These are phyloP conservation scores for Apiospora kogelbergensis DNA, from an alignment of 2,329 filamentous ascomycete genomes.

Conservation along the genomic window DNA sequence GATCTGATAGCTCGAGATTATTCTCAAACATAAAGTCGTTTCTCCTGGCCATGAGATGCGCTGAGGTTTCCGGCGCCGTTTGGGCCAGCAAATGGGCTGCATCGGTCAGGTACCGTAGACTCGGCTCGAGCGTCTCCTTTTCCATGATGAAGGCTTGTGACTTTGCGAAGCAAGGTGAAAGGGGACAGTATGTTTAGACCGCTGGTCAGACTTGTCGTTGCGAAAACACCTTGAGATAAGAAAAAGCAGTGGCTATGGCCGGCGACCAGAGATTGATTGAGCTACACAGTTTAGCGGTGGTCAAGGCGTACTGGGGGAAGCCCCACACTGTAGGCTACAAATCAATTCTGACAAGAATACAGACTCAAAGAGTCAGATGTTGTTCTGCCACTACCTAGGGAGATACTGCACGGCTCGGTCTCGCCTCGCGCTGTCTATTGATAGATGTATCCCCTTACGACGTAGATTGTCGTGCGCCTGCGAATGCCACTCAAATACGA, in stretches of 20 bases:
- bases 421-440: not conserved
- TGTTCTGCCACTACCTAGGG: too few relatives aligned
- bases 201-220: not conserved
- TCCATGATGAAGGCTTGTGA: not conserved
- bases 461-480: not conserved
- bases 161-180: not conserved
- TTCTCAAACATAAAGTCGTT: conserved; percentile 49
- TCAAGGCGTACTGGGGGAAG: not conserved
- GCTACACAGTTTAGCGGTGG: not conserved
- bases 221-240: not conserved
- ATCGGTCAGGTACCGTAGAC: conserved; percentile 51
- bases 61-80: conserved; percentile 56
- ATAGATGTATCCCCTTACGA: not conserved
- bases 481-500: not conserved
- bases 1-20: conserved; percentile 42
- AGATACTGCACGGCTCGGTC: too few relatives aligned
- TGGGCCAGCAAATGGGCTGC: conserved; percentile 57
- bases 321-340: not conserved
- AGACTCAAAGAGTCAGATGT: too few relatives aligned
- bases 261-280: not conserved
- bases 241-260: not conserved
- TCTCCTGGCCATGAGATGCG: conserved; percentile 57
- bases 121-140: conserved; percentile 24
- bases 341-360: not conserved
- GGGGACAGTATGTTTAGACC: too few relatives aligned